These are phyloP conservation scores for Mortierella polycephala DNA, from an alignment of 371 early-diverging fungal species.

Conservation along the genomic window DNA sequence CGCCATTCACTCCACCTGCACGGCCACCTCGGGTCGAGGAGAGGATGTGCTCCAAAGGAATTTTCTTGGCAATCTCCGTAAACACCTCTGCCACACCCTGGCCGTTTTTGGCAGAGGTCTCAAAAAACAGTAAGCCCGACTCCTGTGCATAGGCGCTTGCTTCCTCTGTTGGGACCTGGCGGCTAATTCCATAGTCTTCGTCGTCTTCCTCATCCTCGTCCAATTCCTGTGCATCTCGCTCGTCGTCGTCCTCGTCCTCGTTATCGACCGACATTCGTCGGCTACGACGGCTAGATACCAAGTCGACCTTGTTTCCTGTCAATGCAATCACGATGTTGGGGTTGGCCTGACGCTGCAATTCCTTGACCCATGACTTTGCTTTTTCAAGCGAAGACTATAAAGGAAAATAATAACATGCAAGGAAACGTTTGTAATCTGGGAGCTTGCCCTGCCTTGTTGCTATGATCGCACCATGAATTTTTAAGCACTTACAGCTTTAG, in stretches of 20 bases:
- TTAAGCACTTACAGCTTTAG: conserved; percentile 76
- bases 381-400: conserved; percentile 89
- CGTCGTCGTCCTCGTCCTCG: conserved; percentile 45
- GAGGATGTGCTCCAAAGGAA: conserved; percentile 57
- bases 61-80: conserved; percentile 75
- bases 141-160: conserved; percentile 85
- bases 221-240: conserved; percentile 53
- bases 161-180: conserved; percentile 77
- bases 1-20: conserved; percentile 29
- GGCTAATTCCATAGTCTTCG: conserved; percentile 54
- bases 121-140: conserved; percentile 84
- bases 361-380: conserved; percentile 99
- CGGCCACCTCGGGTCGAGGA: conserved; percentile 41
- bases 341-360: conserved; percentile 95
- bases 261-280: conserved; percentile 25
- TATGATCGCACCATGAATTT: too few relatives aligned
- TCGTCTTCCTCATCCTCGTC: conserved; percentile 56
- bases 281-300: conserved; percentile 60
- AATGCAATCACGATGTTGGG: conserved; percentile 96
- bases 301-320: conserved; percentile 96
- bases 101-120: conserved; percentile 93
- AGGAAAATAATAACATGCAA: background rate
- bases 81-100: conserved; percentile 88
- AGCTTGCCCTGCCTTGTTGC: too few relatives aligned
- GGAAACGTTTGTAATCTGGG: too few relatives aligned